Conservation (phyloP, 768 basidiomycete species). For the Infundibulicybe gibba region DNA sequence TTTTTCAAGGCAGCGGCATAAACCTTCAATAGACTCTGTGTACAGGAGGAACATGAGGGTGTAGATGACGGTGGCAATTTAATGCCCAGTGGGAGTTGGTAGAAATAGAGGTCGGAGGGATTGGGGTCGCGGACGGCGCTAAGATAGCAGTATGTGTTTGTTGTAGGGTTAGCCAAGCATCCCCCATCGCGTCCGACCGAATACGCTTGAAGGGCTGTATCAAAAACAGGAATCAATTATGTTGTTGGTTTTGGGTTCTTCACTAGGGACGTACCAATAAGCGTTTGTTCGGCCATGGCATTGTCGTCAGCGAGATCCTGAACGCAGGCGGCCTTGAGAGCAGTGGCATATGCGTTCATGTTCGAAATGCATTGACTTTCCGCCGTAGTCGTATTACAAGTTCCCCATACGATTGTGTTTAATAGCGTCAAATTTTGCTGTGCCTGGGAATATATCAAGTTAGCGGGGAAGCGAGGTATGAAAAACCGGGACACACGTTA, state of each 20-base stretch:
- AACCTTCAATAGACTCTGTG: constrained; percentile 50
- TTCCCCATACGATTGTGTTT: constrained; percentile 74
- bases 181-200: constrained; percentile 55
- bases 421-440: constrained; percentile 58
- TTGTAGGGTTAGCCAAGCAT: constrained; percentile 54
- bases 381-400: constrained; percentile 59
- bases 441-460: constrained; percentile 36
- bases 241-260: neutral
- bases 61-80: constrained; percentile 43
- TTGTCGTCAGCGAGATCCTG: constrained; percentile 53
- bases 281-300: constrained; percentile 46
- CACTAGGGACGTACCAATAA: constrained; percentile 41
- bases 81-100: constrained; percentile 60
- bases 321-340: constrained; percentile 47
- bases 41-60: constrained; percentile 64
- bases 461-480: neutral
- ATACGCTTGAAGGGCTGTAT: constrained; percentile 59
- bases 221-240: constrained; percentile 1
- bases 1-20: constrained; percentile 45
- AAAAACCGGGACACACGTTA: constrained; percentile 33
- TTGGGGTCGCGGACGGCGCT: constrained; percentile 54
- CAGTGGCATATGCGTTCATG: constrained; percentile 60
- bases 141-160: constrained; percentile 72
- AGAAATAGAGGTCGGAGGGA: constrained; percentile 71
- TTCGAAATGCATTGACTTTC: constrained; percentile 55